Conservation (phyloP, 495 filamentous ascomycete genomes). For the Penicillium paradoxum region DNA sequence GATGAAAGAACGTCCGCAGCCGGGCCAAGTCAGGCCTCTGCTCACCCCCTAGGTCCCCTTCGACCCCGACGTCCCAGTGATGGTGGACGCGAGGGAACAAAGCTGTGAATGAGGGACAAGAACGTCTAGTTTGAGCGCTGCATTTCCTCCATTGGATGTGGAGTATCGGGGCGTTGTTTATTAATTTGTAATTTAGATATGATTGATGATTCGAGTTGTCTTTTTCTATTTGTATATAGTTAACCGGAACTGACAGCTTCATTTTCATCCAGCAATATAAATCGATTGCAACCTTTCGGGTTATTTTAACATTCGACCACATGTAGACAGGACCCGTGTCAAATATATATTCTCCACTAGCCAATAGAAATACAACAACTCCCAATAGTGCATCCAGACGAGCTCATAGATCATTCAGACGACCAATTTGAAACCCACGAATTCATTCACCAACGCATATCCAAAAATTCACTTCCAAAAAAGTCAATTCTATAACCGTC, state of each 20-base stretch:
- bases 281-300: neutral
- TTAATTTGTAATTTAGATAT: neutral
- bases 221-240: neutral
- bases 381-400: too few relatives aligned
- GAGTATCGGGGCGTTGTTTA: neutral
- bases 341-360: too few relatives aligned
- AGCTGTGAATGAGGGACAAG: constrained; percentile 20
- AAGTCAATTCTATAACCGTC: too few relatives aligned
- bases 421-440: too few relatives aligned
- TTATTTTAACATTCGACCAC: too few relatives aligned
- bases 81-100: constrained; percentile 43
- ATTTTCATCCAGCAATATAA: neutral
- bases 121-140: constrained; percentile 14
- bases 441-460: too few relatives aligned
- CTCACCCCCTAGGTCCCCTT: constrained; percentile 24
- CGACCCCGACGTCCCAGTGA: constrained; percentile 40
- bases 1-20: constrained; percentile 20
- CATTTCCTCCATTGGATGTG: constrained; percentile 5
- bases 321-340: too few relatives aligned
- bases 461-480: too few relatives aligned
- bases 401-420: too few relatives aligned
- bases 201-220: constrained; percentile 2
- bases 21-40: constrained; percentile 26
- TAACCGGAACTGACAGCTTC: neutral
- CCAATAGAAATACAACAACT: too few relatives aligned